Evolutionary conservation across 139 green algal genomes (phyloP), one percentile per base, ranked within the genome.

Genomic region (Eudorina sp.): DNA sequence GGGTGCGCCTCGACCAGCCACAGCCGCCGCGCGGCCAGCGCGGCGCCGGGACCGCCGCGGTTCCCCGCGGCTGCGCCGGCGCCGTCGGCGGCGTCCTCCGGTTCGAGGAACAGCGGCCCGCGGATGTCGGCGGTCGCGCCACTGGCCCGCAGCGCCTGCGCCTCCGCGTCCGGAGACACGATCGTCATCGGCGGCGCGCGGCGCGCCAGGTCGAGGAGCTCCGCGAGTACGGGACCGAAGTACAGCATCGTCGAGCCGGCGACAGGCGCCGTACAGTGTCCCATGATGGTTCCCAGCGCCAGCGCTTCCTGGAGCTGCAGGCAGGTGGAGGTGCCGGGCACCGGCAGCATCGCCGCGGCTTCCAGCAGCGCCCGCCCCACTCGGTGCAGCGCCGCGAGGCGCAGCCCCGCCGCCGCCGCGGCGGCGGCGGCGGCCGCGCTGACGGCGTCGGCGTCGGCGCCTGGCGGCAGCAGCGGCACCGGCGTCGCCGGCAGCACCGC

Each of bases 1-100:
- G 83, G 83, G 46, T 88, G 83, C 18, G 68, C 68, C 66, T 88
- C 83, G 36, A 88, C 83, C 6, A 88, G 83, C 83, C 83, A 88
- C 66, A 81, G 81, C 64, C 81, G 81, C 81, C 46, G 62, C 45
- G 64, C 29, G n/a, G 41, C 41, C 19, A 34, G 21, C 23, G 76
- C 7, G 25, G 5, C 76, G 34, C 21, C 36, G 8, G 60, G 31
- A 40, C 45, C 48, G 62, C 34, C 62, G 62, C 0, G 31, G 43
- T 41, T 18, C 16, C n/a, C 38, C 41, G 36, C 43, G 62, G 0
- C 62, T n/a, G 55, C 53, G n/a, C 60, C 78, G 48, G 11, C 60
- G 40, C 9, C 78, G 53, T 7, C 53, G 43, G 3, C 66, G 34
- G 0, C 34, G 31, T 76, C 82, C 6, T 48, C 68, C 1, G 27